A percentile compares a stretch with the other conserved stretches of the same genome.
These are phyloP conservation scores for Crepidotus variabilis DNA, from an alignment of 768 basidiomycete genomes.

Conservation along the genomic window DNA sequence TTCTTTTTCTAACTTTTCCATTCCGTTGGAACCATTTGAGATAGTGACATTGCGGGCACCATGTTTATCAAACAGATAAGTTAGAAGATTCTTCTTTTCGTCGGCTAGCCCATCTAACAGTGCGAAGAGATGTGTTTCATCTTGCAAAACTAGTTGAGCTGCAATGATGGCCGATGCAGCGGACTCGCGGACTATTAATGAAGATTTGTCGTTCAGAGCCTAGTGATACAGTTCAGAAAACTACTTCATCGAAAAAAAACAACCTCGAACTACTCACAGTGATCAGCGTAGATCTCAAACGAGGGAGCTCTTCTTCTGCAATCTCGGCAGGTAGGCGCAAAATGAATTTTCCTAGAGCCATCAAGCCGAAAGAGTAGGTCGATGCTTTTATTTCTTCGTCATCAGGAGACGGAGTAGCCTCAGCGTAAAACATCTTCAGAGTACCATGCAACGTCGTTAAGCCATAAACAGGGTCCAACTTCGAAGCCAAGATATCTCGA, in stretches of 20 bases:
- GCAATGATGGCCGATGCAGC: conserved; percentile 82
- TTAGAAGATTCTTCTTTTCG: conserved; percentile 86
- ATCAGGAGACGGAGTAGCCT: conserved; percentile 37
- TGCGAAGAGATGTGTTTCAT: conserved; percentile 79
- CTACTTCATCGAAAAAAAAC: background rate
- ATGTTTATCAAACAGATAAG: conserved; percentile 88
- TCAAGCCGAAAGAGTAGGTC: conserved; percentile 78
- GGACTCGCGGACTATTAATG: conserved; percentile 79
- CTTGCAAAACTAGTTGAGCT: conserved; percentile 76
- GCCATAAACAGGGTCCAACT: conserved; percentile 81
- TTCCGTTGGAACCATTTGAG: conserved; percentile 39
- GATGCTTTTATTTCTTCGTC: conserved; percentile 55
- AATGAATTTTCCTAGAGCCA: conserved; percentile 81
- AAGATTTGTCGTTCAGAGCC: conserved; percentile 69
- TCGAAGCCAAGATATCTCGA: conserved; percentile 67
- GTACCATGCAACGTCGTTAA: conserved; percentile 78
- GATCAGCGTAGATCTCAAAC: conserved; percentile 67
- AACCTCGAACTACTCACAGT: conserved; percentile 39
- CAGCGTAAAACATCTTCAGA: conserved; percentile 58
- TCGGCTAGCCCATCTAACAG: conserved; percentile 81
- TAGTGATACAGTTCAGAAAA: conserved; percentile 21
- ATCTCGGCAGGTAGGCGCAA: conserved; percentile 78
- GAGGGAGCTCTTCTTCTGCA: conserved; percentile 83
- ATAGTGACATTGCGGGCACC: conserved; percentile 53
- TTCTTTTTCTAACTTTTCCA: conserved; percentile 75